Conservation (phyloP, 1,284 basidiomycete genomes). For the Cutaneotrichosporon sp. region DNA sequence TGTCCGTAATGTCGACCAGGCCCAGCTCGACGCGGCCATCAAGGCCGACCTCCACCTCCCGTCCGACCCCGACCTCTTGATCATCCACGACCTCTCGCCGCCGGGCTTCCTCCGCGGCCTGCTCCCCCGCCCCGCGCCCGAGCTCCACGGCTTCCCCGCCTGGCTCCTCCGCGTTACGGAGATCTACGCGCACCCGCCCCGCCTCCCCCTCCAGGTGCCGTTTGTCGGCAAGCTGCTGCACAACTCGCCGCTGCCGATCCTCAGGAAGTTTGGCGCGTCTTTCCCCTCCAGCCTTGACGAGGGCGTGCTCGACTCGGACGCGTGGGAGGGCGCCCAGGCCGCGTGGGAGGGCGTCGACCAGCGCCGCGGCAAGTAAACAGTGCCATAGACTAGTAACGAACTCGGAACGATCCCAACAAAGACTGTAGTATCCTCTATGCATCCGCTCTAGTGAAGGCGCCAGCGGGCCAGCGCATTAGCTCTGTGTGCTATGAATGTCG, state of each 20-base stretch:
- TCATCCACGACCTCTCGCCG: conserved; percentile 36
- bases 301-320: conserved; percentile 21
- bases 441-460: neutral
- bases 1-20: conserved; percentile 19
- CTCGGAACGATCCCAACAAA: too few relatives aligned
- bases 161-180: conserved; percentile 45
- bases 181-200: conserved; percentile 39
- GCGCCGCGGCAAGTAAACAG: conserved; percentile 24
- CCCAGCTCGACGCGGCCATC: conserved; percentile 22
- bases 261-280: conserved; percentile 23
- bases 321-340: conserved; percentile 27
- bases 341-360: conserved; percentile 34
- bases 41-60: conserved; percentile 24
- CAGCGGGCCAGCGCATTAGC: neutral
- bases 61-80: conserved; percentile 36
- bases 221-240: conserved; percentile 23
- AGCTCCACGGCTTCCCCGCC: conserved; percentile 43
- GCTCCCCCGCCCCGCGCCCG: conserved; percentile 38
- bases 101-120: conserved; percentile 25
- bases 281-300: conserved; percentile 17
- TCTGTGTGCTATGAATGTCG: neutral
- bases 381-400: neutral
- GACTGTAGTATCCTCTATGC: conserved; percentile 1
- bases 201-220: conserved; percentile 30
- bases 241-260: conserved; percentile 22